Evolutionary conservation across 2,329 filamentous ascomycete species (phyloP), one percentile per base, ranked within the genome.

Genomic region (Beauveria asiatica): DNA sequence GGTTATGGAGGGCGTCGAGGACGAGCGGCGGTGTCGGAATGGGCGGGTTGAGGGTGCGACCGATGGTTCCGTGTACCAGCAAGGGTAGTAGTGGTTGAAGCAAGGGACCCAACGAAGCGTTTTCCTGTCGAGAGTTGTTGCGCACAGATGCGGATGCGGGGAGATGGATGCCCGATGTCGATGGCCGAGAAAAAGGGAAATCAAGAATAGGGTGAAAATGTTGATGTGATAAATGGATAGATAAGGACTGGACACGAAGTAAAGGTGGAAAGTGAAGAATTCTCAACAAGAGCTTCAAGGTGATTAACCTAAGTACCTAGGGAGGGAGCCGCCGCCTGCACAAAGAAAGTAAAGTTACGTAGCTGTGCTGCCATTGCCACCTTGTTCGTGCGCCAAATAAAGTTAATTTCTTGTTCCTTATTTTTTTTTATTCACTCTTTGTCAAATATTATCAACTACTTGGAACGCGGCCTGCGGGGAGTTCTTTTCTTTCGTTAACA

Each of bases 261-360:
- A 48, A 46, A 53, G 44, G 51, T 41, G 59, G 33, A 30, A 39
- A 57, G 33, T 50, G 60, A 61, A 52, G 63, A 57, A 57, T 57
- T 48, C 50, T 21, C 33, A 17, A 33, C 13, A 33, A 51, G 30
- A 49, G 57, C 25, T 46, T 45, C 30, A 5, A 19, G 6, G 42
- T 17, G 54, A 13, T 25, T 6, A 54, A 4, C 5, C 6, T 5
- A 48, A 57, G 54, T 23, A n/a, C n/a, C n/a, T n/a, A 23, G 23
- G 23, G 54, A 57, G 54, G 30, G 30, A 33, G 30, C 30, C 30
- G 30, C 54, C 54, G 37, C 13, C 39, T 33, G 37, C 5, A 9
- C 11, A n/a, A 10, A 42, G 10, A 11, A 17, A 21, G 16, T n/a
- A 17, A 17, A 25, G 45, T 50, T 49, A 50, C 19, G 55, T 49